Percentiles rank a stretch among this genome's conserved stretches.
Evolutionary conservation across 495 filamentous ascomycete species (phyloP).

Genomic region (Annulohypoxylon moriforme): DNA sequence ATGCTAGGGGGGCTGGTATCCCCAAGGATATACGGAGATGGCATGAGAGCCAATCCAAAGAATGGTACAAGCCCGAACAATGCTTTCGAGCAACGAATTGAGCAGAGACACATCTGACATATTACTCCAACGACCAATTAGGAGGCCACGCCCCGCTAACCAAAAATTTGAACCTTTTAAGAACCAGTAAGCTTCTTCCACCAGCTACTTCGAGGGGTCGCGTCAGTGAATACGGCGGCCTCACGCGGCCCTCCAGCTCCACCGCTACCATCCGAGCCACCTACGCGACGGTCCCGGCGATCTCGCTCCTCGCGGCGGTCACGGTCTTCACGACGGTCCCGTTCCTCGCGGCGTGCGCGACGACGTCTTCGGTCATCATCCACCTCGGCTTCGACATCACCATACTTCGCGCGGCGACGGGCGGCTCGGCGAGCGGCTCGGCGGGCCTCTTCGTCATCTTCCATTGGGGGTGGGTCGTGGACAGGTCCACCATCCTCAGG

Average conservation of each 20-base stretch:
- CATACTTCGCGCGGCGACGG: constrained; percentile 58
- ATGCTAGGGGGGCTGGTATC: background rate
- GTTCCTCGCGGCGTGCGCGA: constrained; percentile 59
- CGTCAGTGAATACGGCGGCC: constrained; percentile 54
- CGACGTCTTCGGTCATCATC: constrained; percentile 60
- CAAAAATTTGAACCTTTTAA: constrained; percentile 13
- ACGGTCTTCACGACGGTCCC: constrained; percentile 48
- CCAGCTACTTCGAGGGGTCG: constrained; percentile 64
- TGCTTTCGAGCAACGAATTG: constrained; percentile 4
- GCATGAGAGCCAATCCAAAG: constrained; percentile 17
- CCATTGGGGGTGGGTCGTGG: constrained; percentile 44
- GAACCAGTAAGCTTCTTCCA: constrained; percentile 62
- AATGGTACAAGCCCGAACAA: constrained; percentile 9
- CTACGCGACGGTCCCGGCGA: constrained; percentile 50
- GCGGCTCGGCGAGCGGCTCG: constrained; percentile 57
- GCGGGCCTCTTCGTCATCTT: constrained; percentile 60
- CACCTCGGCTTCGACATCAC: constrained; percentile 51
- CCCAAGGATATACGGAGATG: constrained; percentile 10
- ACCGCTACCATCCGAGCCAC: constrained; percentile 58
- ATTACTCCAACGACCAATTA: constrained; percentile 4
- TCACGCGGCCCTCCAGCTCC: constrained; percentile 50
- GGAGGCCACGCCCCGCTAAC: constrained; percentile 1
- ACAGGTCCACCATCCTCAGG: constrained; percentile 50
- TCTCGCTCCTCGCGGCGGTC: constrained; percentile 49
- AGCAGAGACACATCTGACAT: constrained; percentile 16